Conservation (phyloP, 2,329 filamentous ascomycete species). For the Cadophora malorum region DNA sequence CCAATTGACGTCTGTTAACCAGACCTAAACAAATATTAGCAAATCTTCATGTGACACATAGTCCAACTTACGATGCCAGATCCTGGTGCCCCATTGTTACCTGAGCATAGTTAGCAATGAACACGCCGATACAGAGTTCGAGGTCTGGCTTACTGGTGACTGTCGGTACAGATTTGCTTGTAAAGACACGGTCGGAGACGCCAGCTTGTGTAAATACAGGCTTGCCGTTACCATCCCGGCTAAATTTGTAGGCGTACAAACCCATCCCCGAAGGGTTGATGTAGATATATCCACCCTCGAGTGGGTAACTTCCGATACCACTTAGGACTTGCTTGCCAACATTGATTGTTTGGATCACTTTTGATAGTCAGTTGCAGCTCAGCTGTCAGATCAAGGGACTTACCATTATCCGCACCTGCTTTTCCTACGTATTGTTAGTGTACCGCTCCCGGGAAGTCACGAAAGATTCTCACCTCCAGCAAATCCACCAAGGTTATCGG, state of each 20-base stretch:
- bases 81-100: slow-evolving; percentile 24
- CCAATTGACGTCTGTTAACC: slow-evolving; percentile 43
- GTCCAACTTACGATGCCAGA: slow-evolving; percentile 11
- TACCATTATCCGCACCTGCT: slow-evolving; percentile 17
- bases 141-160: slow-evolving; percentile 13
- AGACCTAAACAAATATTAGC: slow-evolving; percentile 18
- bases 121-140: too few relatives aligned
- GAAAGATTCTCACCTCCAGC: slow-evolving; percentile 7
- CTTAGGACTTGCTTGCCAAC: slow-evolving; percentile 14
- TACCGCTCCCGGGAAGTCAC: neutral
- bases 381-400: neutral
- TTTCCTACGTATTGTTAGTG: slow-evolving; percentile 14
- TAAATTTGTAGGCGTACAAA: slow-evolving; percentile 25
- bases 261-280: slow-evolving; percentile 21
- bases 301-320: slow-evolving; percentile 26
- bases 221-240: slow-evolving; percentile 15
- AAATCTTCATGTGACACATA: neutral
- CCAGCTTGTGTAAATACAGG: slow-evolving; percentile 25
- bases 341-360: slow-evolving; percentile 24
- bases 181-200: slow-evolving; percentile 15
- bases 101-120: neutral
- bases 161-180: slow-evolving; percentile 21
- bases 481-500: slow-evolving; percentile 26
- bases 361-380: neutral
- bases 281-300: slow-evolving; percentile 25